phyloP scores from a whole-genome alignment of 179 eudicot species.

The Patellifolia procumbens region DNA sequence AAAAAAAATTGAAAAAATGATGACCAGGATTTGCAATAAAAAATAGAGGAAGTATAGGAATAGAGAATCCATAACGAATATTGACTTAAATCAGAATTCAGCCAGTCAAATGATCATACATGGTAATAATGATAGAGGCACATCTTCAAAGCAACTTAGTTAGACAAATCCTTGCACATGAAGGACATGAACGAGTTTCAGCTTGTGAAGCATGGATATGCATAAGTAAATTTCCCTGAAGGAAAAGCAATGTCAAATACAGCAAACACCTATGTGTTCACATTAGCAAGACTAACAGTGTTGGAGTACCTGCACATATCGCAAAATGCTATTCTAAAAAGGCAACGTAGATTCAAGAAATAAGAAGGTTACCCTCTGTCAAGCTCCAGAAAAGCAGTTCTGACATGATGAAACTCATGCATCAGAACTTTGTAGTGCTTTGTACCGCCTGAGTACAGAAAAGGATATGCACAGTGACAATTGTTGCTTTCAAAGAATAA shows the following conservation, averaged over 20 bases:
- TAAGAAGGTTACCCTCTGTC: conserved; percentile 54
- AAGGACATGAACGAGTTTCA: background rate
- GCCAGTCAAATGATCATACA: background rate
- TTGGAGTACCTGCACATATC: background rate
- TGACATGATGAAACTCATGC: conserved; percentile 88
- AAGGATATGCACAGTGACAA: conserved; percentile 13
- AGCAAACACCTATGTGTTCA: background rate
- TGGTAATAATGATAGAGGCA: background rate
- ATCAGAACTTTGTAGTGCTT: conserved; percentile 86
- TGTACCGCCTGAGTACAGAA: conserved; percentile 64
- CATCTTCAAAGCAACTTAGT: background rate
- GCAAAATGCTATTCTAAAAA: background rate
- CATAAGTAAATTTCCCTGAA: background rate
- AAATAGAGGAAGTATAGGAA: no score
- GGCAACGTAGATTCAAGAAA: conserved; percentile 1
- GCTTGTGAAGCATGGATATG: background rate
- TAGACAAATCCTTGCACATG: background rate
- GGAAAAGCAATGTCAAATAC: background rate
- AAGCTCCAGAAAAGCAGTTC: conserved; percentile 91
- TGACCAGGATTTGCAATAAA: background rate
- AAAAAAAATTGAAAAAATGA: background rate
- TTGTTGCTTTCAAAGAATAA: background rate
- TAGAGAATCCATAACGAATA: conserved; percentile 1
- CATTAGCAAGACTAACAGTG: background rate
- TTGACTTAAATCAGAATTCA: background rate